Evolutionary conservation across 2,329 filamentous ascomycete species (phyloP), one percentile per base, ranked within the genome.

Genomic region (Trichoderma hamatum): DNA sequence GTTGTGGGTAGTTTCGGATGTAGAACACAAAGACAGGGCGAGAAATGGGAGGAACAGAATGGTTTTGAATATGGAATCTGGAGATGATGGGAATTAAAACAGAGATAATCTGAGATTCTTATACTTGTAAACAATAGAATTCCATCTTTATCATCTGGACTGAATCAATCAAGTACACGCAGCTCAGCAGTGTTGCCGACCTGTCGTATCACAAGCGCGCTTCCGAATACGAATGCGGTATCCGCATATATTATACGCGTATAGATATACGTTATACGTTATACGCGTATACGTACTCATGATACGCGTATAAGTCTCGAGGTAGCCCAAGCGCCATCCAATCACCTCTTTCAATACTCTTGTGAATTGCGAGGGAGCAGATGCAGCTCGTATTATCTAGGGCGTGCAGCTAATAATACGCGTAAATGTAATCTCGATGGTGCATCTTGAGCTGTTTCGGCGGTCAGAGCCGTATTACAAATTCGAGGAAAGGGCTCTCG

Each of bases 221-320:
- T 36, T 5, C 54, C 64, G 64, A 67, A 67, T 59, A 67, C 64
- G 64, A 67, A 67, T 67, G 64, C 64, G 64, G 30, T 19, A 39
- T 21, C 24, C 24, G 62, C n/a, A n/a, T n/a, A n/a, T n/a, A 26
- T 26, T 46, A 56, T 66, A 66, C 62, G 52, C 62, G 52, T 58
- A 66, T 63, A 19, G n/a, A 30, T 30, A 30, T 30, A n/a, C n/a
- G n/a, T n/a, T n/a, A n/a, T n/a, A n/a, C n/a, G 34, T 24, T 46
- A 56, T 66, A 66, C 62, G 52, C 62, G 52, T 49, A 66, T 63
- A 24, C 14, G 30, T 30, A 30, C 9, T 30, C n/a, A n/a, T n/a
- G 9, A 30, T 30, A 30, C 34, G 43, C 14, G 39, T 43, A 43
- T 19, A 39, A 13, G 36, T 39, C 16, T 39, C 4, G 2, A 13